Conservation (phyloP, 257 asterid species). For the Galeopsis tetrahit region DNA sequence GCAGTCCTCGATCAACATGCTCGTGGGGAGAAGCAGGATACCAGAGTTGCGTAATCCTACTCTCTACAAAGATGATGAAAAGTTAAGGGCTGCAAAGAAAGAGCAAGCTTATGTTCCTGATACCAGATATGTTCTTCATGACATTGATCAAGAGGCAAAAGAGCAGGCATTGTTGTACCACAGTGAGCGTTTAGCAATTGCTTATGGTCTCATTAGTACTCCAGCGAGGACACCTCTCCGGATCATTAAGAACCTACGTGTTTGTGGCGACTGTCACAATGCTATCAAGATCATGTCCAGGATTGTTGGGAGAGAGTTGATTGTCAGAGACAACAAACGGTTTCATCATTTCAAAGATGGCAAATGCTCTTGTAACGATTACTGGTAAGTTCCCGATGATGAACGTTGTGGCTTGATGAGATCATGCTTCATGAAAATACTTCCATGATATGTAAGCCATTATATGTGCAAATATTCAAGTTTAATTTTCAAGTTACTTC, state of each 20-base stretch:
- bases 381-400: slow-evolving; percentile 62
- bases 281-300: slow-evolving; percentile 97
- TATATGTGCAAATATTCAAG: slow-evolving; percentile 32
- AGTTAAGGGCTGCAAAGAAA: slow-evolving; percentile 80
- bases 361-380: slow-evolving; percentile 92
- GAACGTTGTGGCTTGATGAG: too few species aligned
- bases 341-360: slow-evolving; percentile 97
- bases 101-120: slow-evolving; percentile 93
- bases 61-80: slow-evolving; percentile 90
- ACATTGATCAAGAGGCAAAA: slow-evolving; percentile 98
- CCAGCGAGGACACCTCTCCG: slow-evolving; percentile 88
- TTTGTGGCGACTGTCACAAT: slow-evolving; percentile 93
- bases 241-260: slow-evolving; percentile 86
- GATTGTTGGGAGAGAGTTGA: slow-evolving; percentile 92
- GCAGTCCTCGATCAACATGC: slow-evolving; percentile 77
- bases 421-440: too few species aligned
- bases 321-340: slow-evolving; percentile 87
- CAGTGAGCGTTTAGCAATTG: slow-evolving; percentile 95
- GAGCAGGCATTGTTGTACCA: slow-evolving; percentile 94
- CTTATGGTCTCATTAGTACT: slow-evolving; percentile 89
- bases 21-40: slow-evolving; percentile 77
- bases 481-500: not conserved
- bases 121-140: slow-evolving; percentile 91
- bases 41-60: slow-evolving; percentile 74
- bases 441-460: slow-evolving; percentile 21